Evolutionary conservation across 179 eudicot genomes (phyloP), one percentile per base, ranked within the genome.

Genomic region (Corrigiola litoralis): DNA sequence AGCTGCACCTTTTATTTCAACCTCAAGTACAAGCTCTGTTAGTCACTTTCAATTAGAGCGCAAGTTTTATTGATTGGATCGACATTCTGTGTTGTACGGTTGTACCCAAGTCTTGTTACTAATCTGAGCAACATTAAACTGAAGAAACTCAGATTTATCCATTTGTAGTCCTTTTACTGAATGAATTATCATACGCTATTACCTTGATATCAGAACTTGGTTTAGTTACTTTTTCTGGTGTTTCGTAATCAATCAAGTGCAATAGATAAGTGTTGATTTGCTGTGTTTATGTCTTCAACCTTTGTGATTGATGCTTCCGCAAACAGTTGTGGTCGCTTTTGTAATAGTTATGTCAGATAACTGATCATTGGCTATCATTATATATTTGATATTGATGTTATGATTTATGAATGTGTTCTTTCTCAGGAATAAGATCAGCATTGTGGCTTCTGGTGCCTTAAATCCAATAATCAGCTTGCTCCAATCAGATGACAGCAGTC

Each of bases 361-460:
- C 12, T 6, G n/a, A n/a, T 24, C 31, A 12, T 4, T n/a, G n/a
- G n/a, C 54, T 11, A 49, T 24, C n/a, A 23, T 24, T n/a, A 3
- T 11, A 12, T 24, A 24, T 50, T 42, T 44, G 28, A 53, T 24
- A 56, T 36, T 58, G 9, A 48, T 40, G 41, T 36, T 58, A 25
- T 50, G n/a, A n/a, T n/a, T n/a, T n/a, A 9, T 47, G 53, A 23
- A 31, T 41, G 21, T 33, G 2, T 29, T 17, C 24, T 9, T 57
- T 27, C 2, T 17, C 88, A 95, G 99, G 68, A 95, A 95, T 66
- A 95, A 95, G 81, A 77, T 81, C 32, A 81, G 79, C 75, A 90
- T 95, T 23, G 86, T 91, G 23, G 83, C 80, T 28, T 87, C 95
- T 24, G 99, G 99, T 75, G 99, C 95, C 27, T 70, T 95, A 14